Conservation (phyloP, 495 filamentous ascomycete species). For the Penicillium dipodomyicola region DNA sequence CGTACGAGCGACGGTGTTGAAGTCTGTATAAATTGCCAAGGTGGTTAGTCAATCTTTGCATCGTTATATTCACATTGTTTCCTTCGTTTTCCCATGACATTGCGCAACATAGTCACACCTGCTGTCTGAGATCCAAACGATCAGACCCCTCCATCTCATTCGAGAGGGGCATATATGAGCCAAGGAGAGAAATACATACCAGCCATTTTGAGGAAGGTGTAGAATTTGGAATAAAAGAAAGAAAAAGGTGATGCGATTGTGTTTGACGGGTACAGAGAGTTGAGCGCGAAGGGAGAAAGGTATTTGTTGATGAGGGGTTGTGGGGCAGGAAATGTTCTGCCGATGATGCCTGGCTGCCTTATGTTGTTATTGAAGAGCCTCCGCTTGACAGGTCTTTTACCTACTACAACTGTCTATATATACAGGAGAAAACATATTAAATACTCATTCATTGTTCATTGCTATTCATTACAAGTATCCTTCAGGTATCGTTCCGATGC, state of each 20-base stretch:
- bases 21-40: constrained; percentile 39
- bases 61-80: constrained; percentile 4
- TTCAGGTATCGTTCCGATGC: not conserved
- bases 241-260: constrained; percentile 11
- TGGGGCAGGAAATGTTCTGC: constrained; percentile 34
- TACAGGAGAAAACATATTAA: not conserved
- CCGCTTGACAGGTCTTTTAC: not conserved
- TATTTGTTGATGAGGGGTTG: constrained; percentile 37
- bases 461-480: constrained; percentile 3
- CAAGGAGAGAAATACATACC: constrained; percentile 10
- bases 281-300: constrained; percentile 15
- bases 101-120: constrained; percentile 16
- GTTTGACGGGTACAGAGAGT: constrained; percentile 12
- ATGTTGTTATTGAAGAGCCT: constrained; percentile 9
- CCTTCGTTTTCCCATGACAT: not conserved
- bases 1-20: constrained; percentile 55
- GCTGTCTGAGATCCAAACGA: constrained; percentile 1
- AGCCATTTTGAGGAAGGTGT: constrained; percentile 38
- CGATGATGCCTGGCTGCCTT: constrained; percentile 25
- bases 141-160: not conserved
- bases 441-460: constrained; percentile 5
- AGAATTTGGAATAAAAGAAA: not conserved
- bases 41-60: constrained; percentile 21
- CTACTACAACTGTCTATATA: not conserved
- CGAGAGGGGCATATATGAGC: not conserved